Conservation (phyloP, 495 filamentous ascomycete genomes). For the Ramalina peruviana region DNA sequence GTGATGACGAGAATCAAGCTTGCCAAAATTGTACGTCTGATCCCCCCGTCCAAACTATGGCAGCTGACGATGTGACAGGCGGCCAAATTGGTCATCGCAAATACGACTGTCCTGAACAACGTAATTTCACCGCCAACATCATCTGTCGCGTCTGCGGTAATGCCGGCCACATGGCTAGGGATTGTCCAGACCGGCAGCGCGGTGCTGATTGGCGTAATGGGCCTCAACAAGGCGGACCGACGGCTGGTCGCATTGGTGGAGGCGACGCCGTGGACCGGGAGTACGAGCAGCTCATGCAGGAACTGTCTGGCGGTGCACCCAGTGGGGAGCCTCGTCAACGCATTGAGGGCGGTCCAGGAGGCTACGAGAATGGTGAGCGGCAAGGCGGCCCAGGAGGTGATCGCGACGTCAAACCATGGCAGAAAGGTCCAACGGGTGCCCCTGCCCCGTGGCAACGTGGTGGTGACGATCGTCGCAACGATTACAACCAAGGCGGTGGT, state of each 20-base stretch:
- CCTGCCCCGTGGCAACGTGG: slow-evolving; percentile 63
- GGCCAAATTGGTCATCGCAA: slow-evolving; percentile 98
- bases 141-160: slow-evolving; percentile 98
- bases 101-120: slow-evolving; percentile 95
- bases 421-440: slow-evolving; percentile 74
- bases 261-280: slow-evolving; percentile 87
- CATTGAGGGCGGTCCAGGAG: slow-evolving; percentile 74
- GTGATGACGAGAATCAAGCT: slow-evolving; percentile 97
- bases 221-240: slow-evolving; percentile 23
- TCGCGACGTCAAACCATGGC: slow-evolving; percentile 69
- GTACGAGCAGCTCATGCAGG: slow-evolving; percentile 98
- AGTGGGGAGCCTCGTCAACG: slow-evolving; percentile 55
- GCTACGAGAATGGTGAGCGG: slow-evolving; percentile 31
- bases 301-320: slow-evolving; percentile 67
- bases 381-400: slow-evolving; percentile 34
- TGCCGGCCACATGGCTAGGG: slow-evolving; percentile 82
- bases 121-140: slow-evolving; percentile 95
- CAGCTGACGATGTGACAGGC: slow-evolving; percentile 27
- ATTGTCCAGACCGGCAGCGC: slow-evolving; percentile 84
- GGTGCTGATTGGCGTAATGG: slow-evolving; percentile 86
- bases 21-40: slow-evolving; percentile 82
- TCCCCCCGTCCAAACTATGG: background rate
- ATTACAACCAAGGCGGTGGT: slow-evolving; percentile 32
- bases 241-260: slow-evolving; percentile 54
- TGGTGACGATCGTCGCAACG: slow-evolving; percentile 41